These are phyloP conservation scores for Boletus mariae DNA, from an alignment of 1,284 basidiomycete species.

Conservation along the genomic window DNA sequence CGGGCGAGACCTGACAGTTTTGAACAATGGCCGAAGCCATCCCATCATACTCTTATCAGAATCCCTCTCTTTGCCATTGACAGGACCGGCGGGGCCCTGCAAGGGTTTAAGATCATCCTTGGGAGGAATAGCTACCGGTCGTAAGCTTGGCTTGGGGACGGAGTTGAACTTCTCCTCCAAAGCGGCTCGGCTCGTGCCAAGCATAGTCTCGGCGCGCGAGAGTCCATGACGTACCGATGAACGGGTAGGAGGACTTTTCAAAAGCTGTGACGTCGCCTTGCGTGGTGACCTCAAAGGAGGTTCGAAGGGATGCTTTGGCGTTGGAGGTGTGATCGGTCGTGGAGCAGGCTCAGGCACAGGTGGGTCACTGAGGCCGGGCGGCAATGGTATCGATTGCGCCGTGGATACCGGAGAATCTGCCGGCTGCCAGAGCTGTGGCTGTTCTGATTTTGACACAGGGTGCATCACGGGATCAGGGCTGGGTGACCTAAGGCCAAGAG, in stretches of 20 bases:
- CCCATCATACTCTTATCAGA: slow-evolving; percentile 42
- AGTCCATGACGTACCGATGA: slow-evolving; percentile 8
- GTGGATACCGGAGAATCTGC: slow-evolving; percentile 29
- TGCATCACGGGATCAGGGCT: slow-evolving; percentile 25
- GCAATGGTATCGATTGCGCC: slow-evolving; percentile 34
- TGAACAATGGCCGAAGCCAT: slow-evolving; percentile 56
- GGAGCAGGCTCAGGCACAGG: slow-evolving; percentile 33
- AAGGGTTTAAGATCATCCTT: slow-evolving; percentile 14
- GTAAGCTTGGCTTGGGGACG: slow-evolving; percentile 2
- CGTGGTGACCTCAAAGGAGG: slow-evolving; percentile 25
- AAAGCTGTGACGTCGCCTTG: slow-evolving; percentile 20
- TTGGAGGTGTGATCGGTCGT: slow-evolving; percentile 23
- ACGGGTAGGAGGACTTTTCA: slow-evolving; percentile 12
- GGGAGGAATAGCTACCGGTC: slow-evolving; percentile 16
- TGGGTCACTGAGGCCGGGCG: slow-evolving; percentile 48
- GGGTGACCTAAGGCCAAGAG: slow-evolving; percentile 57
- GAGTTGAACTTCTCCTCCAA: slow-evolving; percentile 16
- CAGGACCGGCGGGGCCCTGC: slow-evolving; percentile 11
- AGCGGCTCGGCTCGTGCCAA: slow-evolving; percentile 6
- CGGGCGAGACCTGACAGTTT: slow-evolving; percentile 25
- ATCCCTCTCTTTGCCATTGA: slow-evolving; percentile 40
- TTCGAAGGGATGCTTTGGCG: slow-evolving; percentile 9
- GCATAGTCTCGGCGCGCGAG: slow-evolving; percentile 12
- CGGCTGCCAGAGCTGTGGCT: slow-evolving; percentile 10
- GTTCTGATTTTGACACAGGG: slow-evolving; percentile 14